Percentiles rank a stretch among this genome's conserved stretches.
phyloP scores from a whole-genome alignment of 495 filamentous ascomycete genomes.

The Umbilicaria muhlenbergii region DNA sequence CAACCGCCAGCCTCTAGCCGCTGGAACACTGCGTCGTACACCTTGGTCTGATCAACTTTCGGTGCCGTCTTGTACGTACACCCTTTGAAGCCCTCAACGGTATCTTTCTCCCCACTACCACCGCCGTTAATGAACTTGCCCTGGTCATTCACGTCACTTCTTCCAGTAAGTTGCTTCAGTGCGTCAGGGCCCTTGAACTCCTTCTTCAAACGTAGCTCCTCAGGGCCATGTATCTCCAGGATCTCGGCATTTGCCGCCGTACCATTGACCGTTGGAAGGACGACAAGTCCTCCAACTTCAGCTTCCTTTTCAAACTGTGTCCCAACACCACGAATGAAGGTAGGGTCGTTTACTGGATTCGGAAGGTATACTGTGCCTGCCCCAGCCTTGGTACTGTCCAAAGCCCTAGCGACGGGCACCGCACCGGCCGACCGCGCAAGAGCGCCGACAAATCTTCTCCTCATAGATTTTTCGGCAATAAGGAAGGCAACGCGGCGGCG shows the following conservation, averaged over 20 bases:
- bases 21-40: conserved; percentile 86
- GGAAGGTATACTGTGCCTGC: conserved; percentile 80
- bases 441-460: conserved; percentile 71
- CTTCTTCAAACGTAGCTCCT: conserved; percentile 77
- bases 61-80: conserved; percentile 76
- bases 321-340: conserved; percentile 69
- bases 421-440: conserved; percentile 65
- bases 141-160: conserved; percentile 36
- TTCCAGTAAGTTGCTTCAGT: conserved; percentile 63
- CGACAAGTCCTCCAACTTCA: conserved; percentile 66
- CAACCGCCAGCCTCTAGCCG: conserved; percentile 70
- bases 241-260: conserved; percentile 66
- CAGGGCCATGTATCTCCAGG: conserved; percentile 57
- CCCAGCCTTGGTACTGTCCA: conserved; percentile 72
- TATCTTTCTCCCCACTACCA: conserved; percentile 26
- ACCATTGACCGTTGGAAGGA: conserved; percentile 71
- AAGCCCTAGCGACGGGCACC: conserved; percentile 75
- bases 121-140: conserved; percentile 23
- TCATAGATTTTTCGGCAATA: conserved; percentile 87
- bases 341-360: conserved; percentile 69
- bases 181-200: conserved; percentile 58
- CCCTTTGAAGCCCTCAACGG: conserved; percentile 43
- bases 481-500: conserved; percentile 81
- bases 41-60: conserved; percentile 83
- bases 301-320: conserved; percentile 69